A percentile compares a stretch with the other conserved stretches of the same genome.
These are phyloP conservation scores for Parmales sp. DNA, from an alignment of 108 stramenopile genomes.

Conservation along the genomic window DNA sequence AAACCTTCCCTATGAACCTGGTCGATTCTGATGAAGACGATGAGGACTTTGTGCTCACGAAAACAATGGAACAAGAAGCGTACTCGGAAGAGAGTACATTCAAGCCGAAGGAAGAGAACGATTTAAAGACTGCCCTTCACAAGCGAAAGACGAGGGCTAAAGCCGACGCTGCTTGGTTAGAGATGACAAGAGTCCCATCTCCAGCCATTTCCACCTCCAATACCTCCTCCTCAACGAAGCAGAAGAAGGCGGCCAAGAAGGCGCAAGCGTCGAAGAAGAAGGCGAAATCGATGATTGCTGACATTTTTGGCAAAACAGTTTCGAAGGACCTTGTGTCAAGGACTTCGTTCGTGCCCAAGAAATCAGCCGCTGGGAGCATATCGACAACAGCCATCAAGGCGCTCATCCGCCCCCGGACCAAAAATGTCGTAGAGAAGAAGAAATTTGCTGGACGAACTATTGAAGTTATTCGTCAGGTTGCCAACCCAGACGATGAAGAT, in stretches of 20 bases:
- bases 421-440: conserved; percentile 31
- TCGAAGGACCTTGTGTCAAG: neutral
- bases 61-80: too few species aligned
- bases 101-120: too few species aligned
- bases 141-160: too few species aligned
- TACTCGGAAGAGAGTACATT: too few species aligned
- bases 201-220: too few species aligned
- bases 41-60: too few species aligned
- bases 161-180: too few species aligned
- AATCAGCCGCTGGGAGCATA: conserved; percentile 23
- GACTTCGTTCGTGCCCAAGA: neutral
- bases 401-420: neutral
- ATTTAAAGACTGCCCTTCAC: too few species aligned
- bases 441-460: conserved; percentile 44
- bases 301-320: neutral
- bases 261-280: neutral
- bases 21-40: too few species aligned
- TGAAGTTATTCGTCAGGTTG: conserved; percentile 25
- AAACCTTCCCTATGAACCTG: too few species aligned
- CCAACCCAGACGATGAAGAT: conserved; percentile 13
- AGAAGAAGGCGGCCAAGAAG: neutral
- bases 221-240: neutral
- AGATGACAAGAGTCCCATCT: too few species aligned
- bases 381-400: neutral
- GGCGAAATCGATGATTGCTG: neutral